Percentiles rank a stretch among this genome's conserved stretches.
Evolutionary conservation across 2,329 filamentous ascomycete species (phyloP).

Genomic region (Aurifilum marmelostoma): DNA sequence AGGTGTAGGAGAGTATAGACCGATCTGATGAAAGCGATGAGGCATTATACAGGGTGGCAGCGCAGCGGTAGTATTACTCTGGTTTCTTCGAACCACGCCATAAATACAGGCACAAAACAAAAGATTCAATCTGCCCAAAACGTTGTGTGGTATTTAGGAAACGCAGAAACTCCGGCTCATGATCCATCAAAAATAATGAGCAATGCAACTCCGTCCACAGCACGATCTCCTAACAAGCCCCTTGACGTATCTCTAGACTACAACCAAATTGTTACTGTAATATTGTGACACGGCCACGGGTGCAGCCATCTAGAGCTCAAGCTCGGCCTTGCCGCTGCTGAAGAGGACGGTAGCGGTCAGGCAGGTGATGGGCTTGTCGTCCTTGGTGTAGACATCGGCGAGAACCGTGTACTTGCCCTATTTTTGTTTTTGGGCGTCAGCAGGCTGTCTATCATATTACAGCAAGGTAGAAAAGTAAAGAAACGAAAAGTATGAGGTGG

Average conservation of each 20-base stretch:
- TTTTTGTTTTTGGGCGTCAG: constrained; percentile 12
- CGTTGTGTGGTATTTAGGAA: constrained; percentile 15
- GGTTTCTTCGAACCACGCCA: constrained; percentile 2
- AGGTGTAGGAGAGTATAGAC: background rate
- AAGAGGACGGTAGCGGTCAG: constrained; percentile 76
- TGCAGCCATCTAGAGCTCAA: constrained; percentile 23
- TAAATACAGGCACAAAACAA: background rate
- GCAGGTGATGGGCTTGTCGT: constrained; percentile 81
- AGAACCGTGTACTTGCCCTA: constrained; percentile 89
- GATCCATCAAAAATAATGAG: constrained; percentile 19
- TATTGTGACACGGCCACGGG: background rate
- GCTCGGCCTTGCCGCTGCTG: constrained; percentile 38
- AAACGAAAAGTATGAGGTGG: background rate
- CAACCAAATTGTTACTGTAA: background rate
- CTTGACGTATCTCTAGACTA: background rate
- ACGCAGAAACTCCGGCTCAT: constrained; percentile 28
- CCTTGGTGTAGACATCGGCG: constrained; percentile 79
- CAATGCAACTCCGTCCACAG: constrained; percentile 24
- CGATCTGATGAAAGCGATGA: background rate
- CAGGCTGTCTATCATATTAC: background rate
- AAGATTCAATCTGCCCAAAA: background rate
- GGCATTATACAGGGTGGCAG: background rate
- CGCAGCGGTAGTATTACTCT: constrained; percentile 3
- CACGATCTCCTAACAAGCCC: background rate
- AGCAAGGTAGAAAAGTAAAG: too few relatives aligned